phyloP scores from a whole-genome alignment of 2,329 filamentous ascomycete species.

The Phialocephala subalpina region DNA sequence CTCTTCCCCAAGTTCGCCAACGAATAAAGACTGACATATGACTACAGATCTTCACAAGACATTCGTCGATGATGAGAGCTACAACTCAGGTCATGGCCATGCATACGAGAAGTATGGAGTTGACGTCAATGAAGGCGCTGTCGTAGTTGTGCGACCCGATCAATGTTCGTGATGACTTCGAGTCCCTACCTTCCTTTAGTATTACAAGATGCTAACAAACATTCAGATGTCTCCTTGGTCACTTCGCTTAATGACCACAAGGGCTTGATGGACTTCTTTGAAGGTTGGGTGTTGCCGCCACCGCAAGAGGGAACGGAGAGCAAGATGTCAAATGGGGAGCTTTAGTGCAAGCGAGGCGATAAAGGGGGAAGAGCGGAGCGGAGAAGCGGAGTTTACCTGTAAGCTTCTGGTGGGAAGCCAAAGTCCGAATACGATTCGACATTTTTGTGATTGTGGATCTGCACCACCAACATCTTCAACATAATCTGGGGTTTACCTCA shows the following conservation, averaged over 20 bases:
- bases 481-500: too few species aligned
- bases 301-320: background rate
- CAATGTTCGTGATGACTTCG: conserved; percentile 54
- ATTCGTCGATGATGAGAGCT: conserved; percentile 63
- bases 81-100: conserved; percentile 62
- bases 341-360: background rate
- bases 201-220: background rate
- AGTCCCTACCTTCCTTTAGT: background rate
- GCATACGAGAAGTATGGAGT: conserved; percentile 65
- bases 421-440: too few species aligned
- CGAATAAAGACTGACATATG: conserved; percentile 9
- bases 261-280: conserved; percentile 15
- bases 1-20: background rate
- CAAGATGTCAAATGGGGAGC: background rate
- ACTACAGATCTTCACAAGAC: conserved; percentile 63
- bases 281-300: conserved; percentile 18
- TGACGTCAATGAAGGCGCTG: conserved; percentile 51
- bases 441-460: background rate
- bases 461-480: background rate
- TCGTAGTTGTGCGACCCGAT: conserved; percentile 66
- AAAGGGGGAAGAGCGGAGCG: too few species aligned
- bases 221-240: conserved; percentile 16
- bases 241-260: conserved; percentile 18
- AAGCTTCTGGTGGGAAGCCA: too few species aligned
- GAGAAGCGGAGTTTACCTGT: too few species aligned